These are phyloP conservation scores for Cucurbita pepo DNA, from an alignment of 306 rosid species.

Conservation along the genomic window DNA sequence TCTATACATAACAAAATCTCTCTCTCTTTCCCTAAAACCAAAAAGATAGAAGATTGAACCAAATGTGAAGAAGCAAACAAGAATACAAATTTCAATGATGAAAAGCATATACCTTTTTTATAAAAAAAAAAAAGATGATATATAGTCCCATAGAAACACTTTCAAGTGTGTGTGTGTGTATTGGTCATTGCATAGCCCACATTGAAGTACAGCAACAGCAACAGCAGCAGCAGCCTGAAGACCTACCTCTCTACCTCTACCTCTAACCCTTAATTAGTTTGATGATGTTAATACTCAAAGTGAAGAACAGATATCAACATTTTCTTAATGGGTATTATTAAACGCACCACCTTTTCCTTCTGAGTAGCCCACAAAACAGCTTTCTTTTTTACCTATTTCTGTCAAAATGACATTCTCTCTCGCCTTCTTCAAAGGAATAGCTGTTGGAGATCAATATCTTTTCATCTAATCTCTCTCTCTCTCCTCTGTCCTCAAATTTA, in stretches of 20 bases:
- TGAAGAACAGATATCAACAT: not conserved
- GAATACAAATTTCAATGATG: not conserved
- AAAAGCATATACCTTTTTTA: too few relatives aligned
- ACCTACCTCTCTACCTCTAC: not conserved
- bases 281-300: not conserved
- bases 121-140: too few relatives aligned
- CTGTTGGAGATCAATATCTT: not conserved
- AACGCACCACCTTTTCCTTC: not conserved
- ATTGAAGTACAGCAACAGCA: not conserved
- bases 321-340: not conserved
- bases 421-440: not conserved
- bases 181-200: not conserved
- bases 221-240: not conserved
- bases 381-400: not conserved
- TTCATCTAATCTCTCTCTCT: not conserved
- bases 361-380: not conserved
- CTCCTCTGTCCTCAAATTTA: not conserved
- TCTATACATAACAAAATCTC: not conserved
- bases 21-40: not conserved
- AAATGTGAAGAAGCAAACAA: not conserved
- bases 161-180: not conserved
- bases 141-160: not conserved
- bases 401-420: not conserved
- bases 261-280: not conserved
- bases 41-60: not conserved